Evolutionary conservation across 257 asterid species (phyloP).

Genomic region (Scutellaria galericulata): DNA sequence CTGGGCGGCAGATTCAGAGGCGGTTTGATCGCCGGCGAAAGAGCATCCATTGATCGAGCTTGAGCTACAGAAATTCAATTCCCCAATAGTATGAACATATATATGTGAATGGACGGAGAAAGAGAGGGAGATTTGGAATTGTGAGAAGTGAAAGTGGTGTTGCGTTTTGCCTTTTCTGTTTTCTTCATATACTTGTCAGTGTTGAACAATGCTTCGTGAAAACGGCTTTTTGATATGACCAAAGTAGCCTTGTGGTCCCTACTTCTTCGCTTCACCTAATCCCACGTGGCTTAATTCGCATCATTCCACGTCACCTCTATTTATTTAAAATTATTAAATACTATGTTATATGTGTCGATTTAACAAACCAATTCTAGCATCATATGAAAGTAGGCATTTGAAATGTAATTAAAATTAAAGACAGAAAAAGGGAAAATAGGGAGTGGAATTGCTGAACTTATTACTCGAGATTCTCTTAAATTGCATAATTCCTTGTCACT

Average conservation of each 20-base stretch:
- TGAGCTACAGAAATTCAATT: neutral
- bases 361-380: neutral
- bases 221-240: constrained; percentile 26
- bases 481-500: too few relatives aligned
- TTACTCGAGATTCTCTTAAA: too few relatives aligned
- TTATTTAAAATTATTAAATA: too few relatives aligned
- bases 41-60: constrained; percentile 53
- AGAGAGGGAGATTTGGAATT: constrained; percentile 45
- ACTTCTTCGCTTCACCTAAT: neutral
- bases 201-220: constrained; percentile 15
- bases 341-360: too few relatives aligned
- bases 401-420: too few relatives aligned
- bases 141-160: constrained; percentile 18
- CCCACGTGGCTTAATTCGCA: too few relatives aligned
- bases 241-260: neutral
- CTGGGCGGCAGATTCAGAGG: constrained; percentile 40
- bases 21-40: constrained; percentile 70
- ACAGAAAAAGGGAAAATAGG: too few relatives aligned
- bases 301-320: too few relatives aligned
- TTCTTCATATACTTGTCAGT: constrained; percentile 24
- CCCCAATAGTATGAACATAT: neutral
- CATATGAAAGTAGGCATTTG: neutral
- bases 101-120: constrained; percentile 55
- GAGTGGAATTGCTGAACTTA: too few relatives aligned
- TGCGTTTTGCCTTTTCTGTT: constrained; percentile 18